Evolutionary conservation across 106 monocot species (phyloP).

Genomic region (Dendrobium catenatum): DNA sequence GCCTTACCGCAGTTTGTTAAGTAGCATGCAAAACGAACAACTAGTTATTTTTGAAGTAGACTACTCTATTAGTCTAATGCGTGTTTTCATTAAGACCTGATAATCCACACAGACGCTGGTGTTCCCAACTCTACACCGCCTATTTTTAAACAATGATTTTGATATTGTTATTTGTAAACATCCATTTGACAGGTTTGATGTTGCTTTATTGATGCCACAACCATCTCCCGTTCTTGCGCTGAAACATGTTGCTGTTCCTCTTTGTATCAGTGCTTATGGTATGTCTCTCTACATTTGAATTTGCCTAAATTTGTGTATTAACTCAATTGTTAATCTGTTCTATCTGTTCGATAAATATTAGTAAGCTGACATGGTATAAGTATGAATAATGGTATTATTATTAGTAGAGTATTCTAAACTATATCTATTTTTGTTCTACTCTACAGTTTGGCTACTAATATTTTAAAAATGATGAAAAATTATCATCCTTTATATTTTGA

Average conservation of each 20-base stretch:
- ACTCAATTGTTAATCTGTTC: background rate
- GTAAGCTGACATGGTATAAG: background rate
- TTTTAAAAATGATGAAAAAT: background rate
- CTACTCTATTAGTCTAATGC: background rate
- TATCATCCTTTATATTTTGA: too few relatives aligned
- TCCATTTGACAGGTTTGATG: conserved; percentile 53
- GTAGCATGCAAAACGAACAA: background rate
- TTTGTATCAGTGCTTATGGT: conserved; percentile 17
- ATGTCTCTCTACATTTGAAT: conserved; percentile 6
- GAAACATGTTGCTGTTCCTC: conserved; percentile 51
- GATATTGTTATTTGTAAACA: background rate
- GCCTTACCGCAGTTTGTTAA: conserved; percentile 82
- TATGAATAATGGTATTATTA: background rate
- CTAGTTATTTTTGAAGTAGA: background rate
- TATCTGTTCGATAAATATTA: background rate
- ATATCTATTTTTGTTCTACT: background rate
- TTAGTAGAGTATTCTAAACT: background rate
- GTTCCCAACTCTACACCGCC: background rate
- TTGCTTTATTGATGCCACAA: conserved; percentile 64
- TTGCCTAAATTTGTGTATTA: background rate
- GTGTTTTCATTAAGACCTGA: background rate
- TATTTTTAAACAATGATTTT: background rate
- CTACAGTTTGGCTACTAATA: background rate
- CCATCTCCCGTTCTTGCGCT: conserved; percentile 58
- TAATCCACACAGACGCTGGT: background rate